Evolutionary conservation across 352 stramenopile species (phyloP), one percentile per base, ranked within the genome.

Genomic region (Heterotrichella gracilis): DNA sequence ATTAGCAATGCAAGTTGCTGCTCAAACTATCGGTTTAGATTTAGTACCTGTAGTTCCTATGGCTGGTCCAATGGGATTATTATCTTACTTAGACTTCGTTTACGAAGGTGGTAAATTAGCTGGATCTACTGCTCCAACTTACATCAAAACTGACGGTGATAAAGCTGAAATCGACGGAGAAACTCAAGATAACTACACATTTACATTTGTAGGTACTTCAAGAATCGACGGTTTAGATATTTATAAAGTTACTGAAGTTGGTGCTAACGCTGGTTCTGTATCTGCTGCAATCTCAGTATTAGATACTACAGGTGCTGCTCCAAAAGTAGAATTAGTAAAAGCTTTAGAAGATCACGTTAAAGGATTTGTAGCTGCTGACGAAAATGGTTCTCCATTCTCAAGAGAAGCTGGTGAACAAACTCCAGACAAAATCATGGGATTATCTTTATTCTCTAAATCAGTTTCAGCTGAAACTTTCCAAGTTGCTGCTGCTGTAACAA

Each of bases 281-380:
- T 53, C 9, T n/a, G n/a, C 32, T 53, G 32, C 9, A 17, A 53
- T n/a, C n/a, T 53, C 32, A 53, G 32, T n/a, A 53, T 53, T n/a
- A 53, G 32, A 9, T 53, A 53, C 9, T 53, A n/a, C 9, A 17
- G 9, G n/a, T 53, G 23, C 41, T 66, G 23, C n/a, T 66, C 21
- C n/a, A n/a, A n/a, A n/a, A n/a, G n/a, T n/a, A n/a, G n/a, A 66
- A 24, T 66, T 66, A 66, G 41, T 66, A 24, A 24, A n/a, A 66
- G 41, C 41, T 24, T 22, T 66, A 24, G 41, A 66, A 66, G 41
- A 66, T 66, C 41, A 66, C 41, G n/a, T 66, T 66, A n/a, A n/a
- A 66, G 41, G 41, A 24, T 66, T 66, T 22, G 21, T 22, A 66
- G 41, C 41, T 66, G 23, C 32, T 53, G 32, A n/a, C n/a, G 9